phyloP scores from a whole-genome alignment of 2,329 filamentous ascomycete genomes.

The Penicillium polonicum region DNA sequence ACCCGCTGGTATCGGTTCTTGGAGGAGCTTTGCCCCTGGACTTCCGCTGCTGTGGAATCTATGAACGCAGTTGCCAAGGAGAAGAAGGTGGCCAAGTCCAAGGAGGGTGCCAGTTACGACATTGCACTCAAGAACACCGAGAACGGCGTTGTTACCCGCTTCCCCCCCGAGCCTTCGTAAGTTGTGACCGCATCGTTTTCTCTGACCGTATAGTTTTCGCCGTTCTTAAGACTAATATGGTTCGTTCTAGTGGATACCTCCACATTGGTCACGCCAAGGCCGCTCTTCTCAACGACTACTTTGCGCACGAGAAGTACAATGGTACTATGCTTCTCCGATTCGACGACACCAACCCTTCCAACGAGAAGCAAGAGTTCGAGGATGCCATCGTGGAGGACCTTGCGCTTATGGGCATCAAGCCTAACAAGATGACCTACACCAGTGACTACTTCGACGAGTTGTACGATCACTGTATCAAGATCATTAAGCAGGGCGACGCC shows the following conservation, averaged over 20 bases:
- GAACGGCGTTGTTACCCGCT: slow-evolving; percentile 85
- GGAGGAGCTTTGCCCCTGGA: slow-evolving; percentile 76
- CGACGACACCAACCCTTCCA: slow-evolving; percentile 95
- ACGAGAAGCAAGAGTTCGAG: slow-evolving; percentile 96
- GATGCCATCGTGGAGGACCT: slow-evolving; percentile 92
- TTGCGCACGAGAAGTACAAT: slow-evolving; percentile 88
- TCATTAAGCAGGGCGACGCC: slow-evolving; percentile 83
- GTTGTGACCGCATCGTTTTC: slow-evolving; percentile 30
- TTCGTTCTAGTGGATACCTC: slow-evolving; percentile 63
- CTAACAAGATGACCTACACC: slow-evolving; percentile 82
- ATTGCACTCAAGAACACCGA: slow-evolving; percentile 81
- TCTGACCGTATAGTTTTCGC: not conserved
- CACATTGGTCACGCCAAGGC: slow-evolving; percentile 97
- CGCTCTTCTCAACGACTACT: slow-evolving; percentile 91
- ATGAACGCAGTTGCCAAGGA: slow-evolving; percentile 67
- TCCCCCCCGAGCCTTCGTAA: slow-evolving; percentile 88
- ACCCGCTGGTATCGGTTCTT: slow-evolving; percentile 85
- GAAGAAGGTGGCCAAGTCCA: slow-evolving; percentile 67
- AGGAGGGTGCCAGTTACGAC: slow-evolving; percentile 83
- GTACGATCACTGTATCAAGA: slow-evolving; percentile 77
- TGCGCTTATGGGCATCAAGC: slow-evolving; percentile 84
- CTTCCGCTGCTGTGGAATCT: slow-evolving; percentile 67
- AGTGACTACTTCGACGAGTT: slow-evolving; percentile 94
- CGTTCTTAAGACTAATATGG: not conserved
- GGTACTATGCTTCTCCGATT: slow-evolving; percentile 82